phyloP scores from a whole-genome alignment of 2,329 filamentous ascomycete species.

The Alternaria consortialis region DNA sequence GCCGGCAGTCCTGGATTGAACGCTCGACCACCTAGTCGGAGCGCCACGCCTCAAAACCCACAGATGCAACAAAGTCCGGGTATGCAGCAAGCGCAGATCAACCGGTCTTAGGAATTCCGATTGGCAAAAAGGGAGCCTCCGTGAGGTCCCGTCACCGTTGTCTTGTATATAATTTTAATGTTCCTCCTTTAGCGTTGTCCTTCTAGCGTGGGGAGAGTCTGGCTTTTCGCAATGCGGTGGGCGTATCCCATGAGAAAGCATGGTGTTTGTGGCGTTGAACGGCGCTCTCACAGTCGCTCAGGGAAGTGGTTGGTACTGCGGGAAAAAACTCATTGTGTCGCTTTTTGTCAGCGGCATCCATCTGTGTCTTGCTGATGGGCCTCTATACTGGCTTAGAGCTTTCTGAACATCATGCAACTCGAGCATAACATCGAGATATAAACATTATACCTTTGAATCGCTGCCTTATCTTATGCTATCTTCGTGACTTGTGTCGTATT shows the following conservation, averaged over 20 bases:
- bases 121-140: conserved; percentile 19
- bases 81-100: conserved; percentile 45
- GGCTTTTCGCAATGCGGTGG: conserved; percentile 4
- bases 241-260: conserved; percentile 11
- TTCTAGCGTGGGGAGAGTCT: conserved; percentile 19
- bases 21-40: conserved; percentile 46
- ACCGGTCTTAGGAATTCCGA: conserved; percentile 23
- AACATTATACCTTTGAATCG: background rate
- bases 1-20: conserved; percentile 45
- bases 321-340: conserved; percentile 1
- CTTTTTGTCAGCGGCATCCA: conserved; percentile 9
- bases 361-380: background rate
- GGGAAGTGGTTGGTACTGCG: background rate
- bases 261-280: conserved; percentile 21
- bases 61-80: conserved; percentile 47
- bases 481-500: background rate
- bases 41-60: conserved; percentile 51
- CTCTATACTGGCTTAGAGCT: conserved; percentile 10
- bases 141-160: conserved; percentile 28
- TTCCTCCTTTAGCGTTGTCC: conserved; percentile 27
- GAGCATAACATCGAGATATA: conserved; percentile 12
- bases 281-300: conserved; percentile 12
- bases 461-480: background rate
- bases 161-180: conserved; percentile 46
- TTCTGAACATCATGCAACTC: conserved; percentile 22